phyloP scores from a whole-genome alignment of 192 early-diverging fungal genomes.

The Linnemannia exigua region DNA sequence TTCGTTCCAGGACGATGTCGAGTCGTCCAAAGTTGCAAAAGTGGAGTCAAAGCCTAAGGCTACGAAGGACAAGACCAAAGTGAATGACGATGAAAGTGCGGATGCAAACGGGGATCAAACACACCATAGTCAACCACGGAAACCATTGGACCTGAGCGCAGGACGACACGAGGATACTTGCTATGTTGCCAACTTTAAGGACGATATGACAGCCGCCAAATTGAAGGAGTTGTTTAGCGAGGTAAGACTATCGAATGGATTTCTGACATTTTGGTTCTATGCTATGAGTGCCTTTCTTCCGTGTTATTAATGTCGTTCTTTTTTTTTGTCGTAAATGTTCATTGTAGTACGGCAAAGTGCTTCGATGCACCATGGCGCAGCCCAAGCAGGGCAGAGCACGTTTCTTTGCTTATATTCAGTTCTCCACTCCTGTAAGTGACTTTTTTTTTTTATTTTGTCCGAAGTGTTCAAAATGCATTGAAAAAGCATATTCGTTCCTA shows the following conservation, averaged over 20 bases:
- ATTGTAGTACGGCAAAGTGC: constrained; percentile 28
- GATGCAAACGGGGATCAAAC: neutral
- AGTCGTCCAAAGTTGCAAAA: constrained; percentile 12
- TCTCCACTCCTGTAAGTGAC: constrained; percentile 22
- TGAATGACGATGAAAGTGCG: neutral
- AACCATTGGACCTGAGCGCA: constrained; percentile 27
- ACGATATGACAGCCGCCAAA: constrained; percentile 13
- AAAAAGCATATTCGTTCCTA: neutral
- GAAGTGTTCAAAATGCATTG: neutral
- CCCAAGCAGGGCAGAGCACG: neutral
- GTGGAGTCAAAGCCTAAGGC: neutral
- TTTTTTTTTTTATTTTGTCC: no score
- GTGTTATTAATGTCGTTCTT: neutral
- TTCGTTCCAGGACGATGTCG: constrained; percentile 10
- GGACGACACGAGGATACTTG: constrained; percentile 45
- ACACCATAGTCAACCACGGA: neutral
- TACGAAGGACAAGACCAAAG: neutral
- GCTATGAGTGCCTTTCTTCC: no score
- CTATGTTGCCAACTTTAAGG: constrained; percentile 43
- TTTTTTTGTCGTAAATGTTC: neutral
- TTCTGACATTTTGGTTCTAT: neutral
- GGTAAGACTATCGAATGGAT: neutral
- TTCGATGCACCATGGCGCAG: constrained; percentile 19
- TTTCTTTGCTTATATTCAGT: constrained; percentile 33
- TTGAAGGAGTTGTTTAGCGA: constrained; percentile 32